phyloP scores from a whole-genome alignment of 371 early-diverging fungal species.

The Mucor lusitanicus region DNA sequence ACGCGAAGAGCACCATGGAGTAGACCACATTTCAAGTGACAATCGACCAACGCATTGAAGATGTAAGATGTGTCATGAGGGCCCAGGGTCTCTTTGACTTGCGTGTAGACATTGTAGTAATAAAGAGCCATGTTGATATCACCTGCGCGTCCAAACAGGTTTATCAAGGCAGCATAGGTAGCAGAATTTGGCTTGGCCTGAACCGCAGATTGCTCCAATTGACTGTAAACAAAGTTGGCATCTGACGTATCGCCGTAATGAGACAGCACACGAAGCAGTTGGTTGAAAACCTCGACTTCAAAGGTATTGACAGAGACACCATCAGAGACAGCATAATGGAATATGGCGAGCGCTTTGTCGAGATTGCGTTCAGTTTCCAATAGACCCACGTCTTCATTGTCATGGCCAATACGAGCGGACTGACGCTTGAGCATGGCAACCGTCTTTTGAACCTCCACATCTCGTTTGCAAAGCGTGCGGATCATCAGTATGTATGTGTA shows the following conservation, averaged over 20 bases:
- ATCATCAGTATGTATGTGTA: constrained; percentile 43
- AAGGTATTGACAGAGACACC: constrained; percentile 29
- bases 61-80: constrained; percentile 49
- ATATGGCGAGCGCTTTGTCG: constrained; percentile 37
- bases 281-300: constrained; percentile 49
- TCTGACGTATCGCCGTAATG: constrained; percentile 45
- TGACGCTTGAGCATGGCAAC: constrained; percentile 42
- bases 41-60: constrained; percentile 52
- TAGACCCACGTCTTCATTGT: constrained; percentile 26
- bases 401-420: constrained; percentile 29
- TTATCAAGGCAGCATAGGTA: constrained; percentile 55
- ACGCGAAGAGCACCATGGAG: constrained; percentile 44
- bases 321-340: constrained; percentile 30
- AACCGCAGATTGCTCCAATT: constrained; percentile 25
- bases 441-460: constrained; percentile 51
- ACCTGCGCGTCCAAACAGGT: constrained; percentile 52
- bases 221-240: constrained; percentile 40
- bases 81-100: constrained; percentile 23
- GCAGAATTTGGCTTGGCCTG: constrained; percentile 35
- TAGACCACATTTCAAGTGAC: constrained; percentile 44
- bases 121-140: constrained; percentile 37
- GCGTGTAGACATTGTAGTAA: constrained; percentile 37
- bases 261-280: constrained; percentile 47
- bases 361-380: constrained; percentile 42
- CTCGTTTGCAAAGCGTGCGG: constrained; percentile 44